Evolutionary conservation across 306 rosid genomes (phyloP).

Genomic region (Acacia melanoxylon): DNA sequence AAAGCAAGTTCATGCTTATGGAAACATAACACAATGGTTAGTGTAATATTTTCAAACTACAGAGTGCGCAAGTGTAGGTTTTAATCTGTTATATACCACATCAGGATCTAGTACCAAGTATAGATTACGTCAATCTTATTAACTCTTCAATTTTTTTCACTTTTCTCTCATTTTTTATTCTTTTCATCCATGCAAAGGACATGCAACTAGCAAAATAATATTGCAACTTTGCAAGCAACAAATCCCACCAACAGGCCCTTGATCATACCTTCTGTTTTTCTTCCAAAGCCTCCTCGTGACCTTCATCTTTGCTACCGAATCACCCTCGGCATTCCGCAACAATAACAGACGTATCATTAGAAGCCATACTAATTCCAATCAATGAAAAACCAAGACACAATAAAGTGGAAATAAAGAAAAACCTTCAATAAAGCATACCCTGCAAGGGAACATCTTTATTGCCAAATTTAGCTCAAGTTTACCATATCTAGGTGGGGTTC

Average conservation of each 20-base stretch:
- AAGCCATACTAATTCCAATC: conserved; percentile 34
- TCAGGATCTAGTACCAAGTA: neutral
- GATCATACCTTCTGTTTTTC: conserved; percentile 72
- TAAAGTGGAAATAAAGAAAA: neutral
- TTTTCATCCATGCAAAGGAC: neutral
- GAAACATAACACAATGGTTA: neutral
- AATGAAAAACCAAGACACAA: conserved; percentile 3
- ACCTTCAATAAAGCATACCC: neutral
- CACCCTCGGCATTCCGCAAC: conserved; percentile 75
- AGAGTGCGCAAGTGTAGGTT: neutral
- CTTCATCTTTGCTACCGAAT: conserved; percentile 78
- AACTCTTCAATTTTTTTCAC: neutral
- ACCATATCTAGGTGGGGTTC: neutral
- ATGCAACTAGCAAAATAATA: neutral
- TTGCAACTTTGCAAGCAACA: neutral
- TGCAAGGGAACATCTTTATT: neutral
- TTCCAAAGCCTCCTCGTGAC: conserved; percentile 87
- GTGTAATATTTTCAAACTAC: neutral
- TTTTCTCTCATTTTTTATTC: neutral
- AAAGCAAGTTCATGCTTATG: neutral
- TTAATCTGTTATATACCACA: neutral
- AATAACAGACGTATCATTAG: conserved; percentile 42
- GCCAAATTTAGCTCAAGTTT: neutral
- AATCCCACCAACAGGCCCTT: conserved; percentile 10
- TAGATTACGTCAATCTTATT: neutral